Conservation (phyloP, 2,329 filamentous ascomycete species). For the Pseudocercospora fuligena region DNA sequence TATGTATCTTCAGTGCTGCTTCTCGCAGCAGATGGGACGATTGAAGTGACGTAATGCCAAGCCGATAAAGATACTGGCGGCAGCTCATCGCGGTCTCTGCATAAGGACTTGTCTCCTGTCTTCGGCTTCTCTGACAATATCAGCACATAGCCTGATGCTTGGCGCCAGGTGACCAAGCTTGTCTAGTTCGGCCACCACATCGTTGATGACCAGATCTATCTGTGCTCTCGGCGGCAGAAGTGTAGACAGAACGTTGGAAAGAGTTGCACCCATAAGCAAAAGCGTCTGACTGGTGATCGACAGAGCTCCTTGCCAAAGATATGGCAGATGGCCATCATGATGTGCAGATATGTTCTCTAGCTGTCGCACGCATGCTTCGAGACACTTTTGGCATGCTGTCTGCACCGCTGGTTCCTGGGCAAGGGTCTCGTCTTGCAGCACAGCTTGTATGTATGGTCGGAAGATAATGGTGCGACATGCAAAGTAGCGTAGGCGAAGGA, state of each 20-base stretch:
- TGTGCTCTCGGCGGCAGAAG: slow-evolving; percentile 63
- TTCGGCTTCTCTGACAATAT: slow-evolving; percentile 79
- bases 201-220: slow-evolving; percentile 76
- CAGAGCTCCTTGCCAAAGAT: slow-evolving; percentile 82
- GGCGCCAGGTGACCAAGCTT: slow-evolving; percentile 75
- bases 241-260: slow-evolving; percentile 72
- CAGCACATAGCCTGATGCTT: slow-evolving; percentile 74
- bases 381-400: slow-evolving; percentile 78
- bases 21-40: neutral
- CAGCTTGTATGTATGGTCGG: slow-evolving; percentile 79
- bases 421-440: slow-evolving; percentile 76
- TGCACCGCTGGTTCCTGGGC: slow-evolving; percentile 73
- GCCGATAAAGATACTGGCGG: neutral
- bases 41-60: neutral
- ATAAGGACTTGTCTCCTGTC: slow-evolving; percentile 67
- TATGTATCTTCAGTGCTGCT: neutral
- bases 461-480: slow-evolving; percentile 87
- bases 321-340: slow-evolving; percentile 82
- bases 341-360: slow-evolving; percentile 78
- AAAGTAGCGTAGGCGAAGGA: slow-evolving; percentile 78
- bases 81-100: slow-evolving; percentile 21
- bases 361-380: slow-evolving; percentile 79
- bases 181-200: slow-evolving; percentile 77
- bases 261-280: slow-evolving; percentile 81
- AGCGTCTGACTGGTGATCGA: slow-evolving; percentile 83